Evolutionary conservation across 2,329 filamentous ascomycete genomes (phyloP).

Genomic region (Tolypocladium tropicale): DNA sequence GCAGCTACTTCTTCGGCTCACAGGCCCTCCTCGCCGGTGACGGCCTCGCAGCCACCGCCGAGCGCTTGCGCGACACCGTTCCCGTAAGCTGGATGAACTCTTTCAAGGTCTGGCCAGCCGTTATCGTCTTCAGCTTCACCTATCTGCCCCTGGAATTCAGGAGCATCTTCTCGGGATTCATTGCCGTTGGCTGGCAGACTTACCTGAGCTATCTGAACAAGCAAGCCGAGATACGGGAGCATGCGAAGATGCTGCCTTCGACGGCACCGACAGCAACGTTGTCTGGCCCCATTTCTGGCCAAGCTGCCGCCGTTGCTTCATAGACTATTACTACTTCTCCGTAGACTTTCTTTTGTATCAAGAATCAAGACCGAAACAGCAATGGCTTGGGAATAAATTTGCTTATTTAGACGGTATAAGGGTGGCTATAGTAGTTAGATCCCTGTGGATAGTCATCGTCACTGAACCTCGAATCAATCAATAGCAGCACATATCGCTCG

Average conservation of each 20-base stretch:
- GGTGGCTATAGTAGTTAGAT: neutral
- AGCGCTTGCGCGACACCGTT: conserved; percentile 65
- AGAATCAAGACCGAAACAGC: neutral
- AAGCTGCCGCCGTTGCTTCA: neutral
- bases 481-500: neutral
- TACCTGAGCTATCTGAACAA: conserved; percentile 77
- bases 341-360: neutral
- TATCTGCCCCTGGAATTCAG: conserved; percentile 72
- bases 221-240: conserved; percentile 43
- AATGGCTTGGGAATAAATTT: neutral
- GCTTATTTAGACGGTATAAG: neutral
- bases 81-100: conserved; percentile 69
- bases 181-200: conserved; percentile 87
- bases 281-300: neutral
- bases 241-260: neutral
- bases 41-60: conserved; percentile 49
- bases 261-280: neutral
- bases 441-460: neutral
- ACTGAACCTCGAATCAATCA: too few species aligned
- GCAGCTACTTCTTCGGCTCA: conserved; percentile 71
- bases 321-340: neutral
- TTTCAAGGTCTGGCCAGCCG: conserved; percentile 78
- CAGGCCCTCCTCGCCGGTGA: conserved; percentile 68
- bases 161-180: conserved; percentile 65
- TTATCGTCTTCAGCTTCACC: conserved; percentile 81